Base-by-base conservation (phyloP, 441 rosid species). In the Adansonia madagascariensis region DNA sequence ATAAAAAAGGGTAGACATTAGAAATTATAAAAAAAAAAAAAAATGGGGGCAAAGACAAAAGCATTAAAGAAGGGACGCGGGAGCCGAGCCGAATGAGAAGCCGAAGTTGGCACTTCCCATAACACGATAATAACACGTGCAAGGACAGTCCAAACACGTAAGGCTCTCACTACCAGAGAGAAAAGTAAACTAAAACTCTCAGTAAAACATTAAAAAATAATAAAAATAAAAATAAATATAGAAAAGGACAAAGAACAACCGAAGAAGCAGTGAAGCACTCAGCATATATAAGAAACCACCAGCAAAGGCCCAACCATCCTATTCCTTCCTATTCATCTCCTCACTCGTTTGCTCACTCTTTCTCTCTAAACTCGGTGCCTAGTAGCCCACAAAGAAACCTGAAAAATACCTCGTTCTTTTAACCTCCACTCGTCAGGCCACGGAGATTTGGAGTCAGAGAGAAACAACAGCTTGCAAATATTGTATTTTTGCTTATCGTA, bases 111-210 rank as follows among this genome's bases (percentile, higher is more conserved):
- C 86, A 89, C 86, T 82, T 71, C 77, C 72, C 88, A 52, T 78
- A 60, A 80, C 80, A 79, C 79, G 78, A 83, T 75, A 80, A 68
- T 50, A 78, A 85, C 88, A 84, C 85, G 84, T 91, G 92, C 86
- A 83, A 82, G 70, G 63, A 75, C 85, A 78, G 84, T 83, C 82
- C 53, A 73, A 63, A 73, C 87, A 76, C 85, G 73, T 81, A 76
- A 60, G 78, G 11, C 2, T 9, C 14, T 2, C 50, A 47, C 50
- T 12, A 27, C 7, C 27, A 14, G 53, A 46, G n/a, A 11, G 50
- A 12, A 53, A 73, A 5, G 46, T 50, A 72, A 56, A 39, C 15
- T 20, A 24, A 24, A 24, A 24, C 27, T 24, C 74, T 24, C 56
- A 43, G 70, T 39, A 35, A 49, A 73, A 64, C 10, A 20, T 47